phyloP scores from a whole-genome alignment of 2,329 filamentous ascomycete genomes.

The Boeremia lycopersici region DNA sequence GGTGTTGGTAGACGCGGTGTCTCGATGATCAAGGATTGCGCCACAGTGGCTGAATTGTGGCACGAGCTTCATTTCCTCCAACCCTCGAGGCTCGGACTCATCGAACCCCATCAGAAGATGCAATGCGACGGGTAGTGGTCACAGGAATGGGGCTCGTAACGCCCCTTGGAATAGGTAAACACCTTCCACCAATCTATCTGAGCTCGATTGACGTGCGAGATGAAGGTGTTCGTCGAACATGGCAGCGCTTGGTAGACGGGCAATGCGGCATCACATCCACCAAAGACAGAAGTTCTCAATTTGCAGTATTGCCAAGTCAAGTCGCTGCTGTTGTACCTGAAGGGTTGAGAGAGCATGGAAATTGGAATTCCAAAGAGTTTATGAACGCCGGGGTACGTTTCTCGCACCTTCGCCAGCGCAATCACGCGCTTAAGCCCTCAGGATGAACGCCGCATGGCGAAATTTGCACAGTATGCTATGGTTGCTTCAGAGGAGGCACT shows the following conservation, averaged over 20 bases:
- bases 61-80: slow-evolving; percentile 13
- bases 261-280: slow-evolving; percentile 82
- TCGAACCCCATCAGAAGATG: slow-evolving; percentile 42
- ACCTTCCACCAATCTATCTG: fast-evolving
- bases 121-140: slow-evolving; percentile 58
- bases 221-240: slow-evolving; percentile 73
- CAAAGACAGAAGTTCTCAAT: slow-evolving; percentile 64
- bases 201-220: background rate
- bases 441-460: slow-evolving; percentile 82
- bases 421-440: slow-evolving; percentile 29
- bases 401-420: background rate
- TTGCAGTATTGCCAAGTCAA: slow-evolving; percentile 78
- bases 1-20: too few relatives aligned
- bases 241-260: slow-evolving; percentile 79
- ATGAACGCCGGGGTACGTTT: slow-evolving; percentile 29
- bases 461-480: slow-evolving; percentile 89
- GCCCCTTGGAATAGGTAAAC: slow-evolving; percentile 75
- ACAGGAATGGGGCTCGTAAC: slow-evolving; percentile 58
- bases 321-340: slow-evolving; percentile 82
- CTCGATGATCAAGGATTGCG: background rate
- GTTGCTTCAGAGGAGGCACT: slow-evolving; percentile 87
- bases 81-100: slow-evolving; percentile 6
- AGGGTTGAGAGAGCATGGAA: slow-evolving; percentile 51
- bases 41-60: slow-evolving; percentile 22
- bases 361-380: slow-evolving; percentile 57